Evolutionary conservation across 2,329 filamentous ascomycete species (phyloP).

Genomic region (Trichoderma sp.): DNA sequence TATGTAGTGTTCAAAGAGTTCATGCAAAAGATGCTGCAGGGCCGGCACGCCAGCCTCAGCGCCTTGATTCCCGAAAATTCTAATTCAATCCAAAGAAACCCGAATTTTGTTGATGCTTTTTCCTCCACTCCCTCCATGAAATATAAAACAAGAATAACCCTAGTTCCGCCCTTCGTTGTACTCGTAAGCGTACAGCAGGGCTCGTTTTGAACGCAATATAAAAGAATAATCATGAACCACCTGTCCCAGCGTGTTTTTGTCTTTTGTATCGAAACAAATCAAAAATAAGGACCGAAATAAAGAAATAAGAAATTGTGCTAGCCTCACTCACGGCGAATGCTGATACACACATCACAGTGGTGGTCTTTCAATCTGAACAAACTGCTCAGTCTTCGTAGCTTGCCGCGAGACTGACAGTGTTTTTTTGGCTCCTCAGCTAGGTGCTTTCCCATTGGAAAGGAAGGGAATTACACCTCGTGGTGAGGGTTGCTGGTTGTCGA

Average conservation of each 20-base stretch:
- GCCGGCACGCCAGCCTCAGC: constrained; percentile 12
- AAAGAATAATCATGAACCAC: background rate
- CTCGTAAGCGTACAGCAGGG: constrained; percentile 11
- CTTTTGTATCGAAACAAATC: background rate
- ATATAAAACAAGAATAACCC: background rate
- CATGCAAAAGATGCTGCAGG: constrained; percentile 11
- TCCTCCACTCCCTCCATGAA: constrained; percentile 18
- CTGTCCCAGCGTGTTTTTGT: background rate
- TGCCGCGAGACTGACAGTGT: background rate
- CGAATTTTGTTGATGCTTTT: constrained; percentile 9
- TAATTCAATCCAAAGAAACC: constrained; percentile 10
- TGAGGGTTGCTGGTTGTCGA: constrained; percentile 58
- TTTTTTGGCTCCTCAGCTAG: background rate
- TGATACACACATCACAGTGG: background rate
- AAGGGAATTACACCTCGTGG: background rate
- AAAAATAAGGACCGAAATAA: background rate
- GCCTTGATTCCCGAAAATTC: background rate
- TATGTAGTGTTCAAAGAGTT: constrained; percentile 12
- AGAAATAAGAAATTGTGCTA: background rate
- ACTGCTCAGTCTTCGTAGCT: constrained; percentile 77
- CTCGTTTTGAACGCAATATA: constrained; percentile 37
- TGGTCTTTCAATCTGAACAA: background rate
- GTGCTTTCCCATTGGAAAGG: background rate
- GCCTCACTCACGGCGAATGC: background rate
- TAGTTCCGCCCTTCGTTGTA: constrained; percentile 6